Evolutionary conservation across 805 yeast genomes (phyloP).

Genomic region (Saturnispora bothae): DNA sequence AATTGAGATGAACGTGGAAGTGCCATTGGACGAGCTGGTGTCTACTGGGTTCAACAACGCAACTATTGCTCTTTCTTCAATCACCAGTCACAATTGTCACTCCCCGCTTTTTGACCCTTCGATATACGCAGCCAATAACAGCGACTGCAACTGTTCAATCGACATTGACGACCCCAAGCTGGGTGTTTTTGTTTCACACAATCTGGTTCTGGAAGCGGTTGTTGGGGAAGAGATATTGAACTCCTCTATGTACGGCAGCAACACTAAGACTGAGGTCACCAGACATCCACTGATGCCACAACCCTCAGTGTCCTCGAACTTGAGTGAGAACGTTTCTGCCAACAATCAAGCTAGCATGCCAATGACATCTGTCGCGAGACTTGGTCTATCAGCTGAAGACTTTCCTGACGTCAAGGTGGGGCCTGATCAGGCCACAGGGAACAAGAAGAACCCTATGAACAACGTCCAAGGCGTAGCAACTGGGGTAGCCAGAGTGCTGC

Average conservation of each 20-base stretch:
- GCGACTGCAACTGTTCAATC: slow-evolving; percentile 47
- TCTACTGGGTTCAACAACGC: slow-evolving; percentile 35
- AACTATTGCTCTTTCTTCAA: slow-evolving; percentile 20
- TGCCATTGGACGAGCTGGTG: slow-evolving; percentile 47
- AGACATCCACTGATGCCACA: slow-evolving; percentile 3
- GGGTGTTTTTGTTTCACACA: slow-evolving; percentile 70
- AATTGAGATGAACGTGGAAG: slow-evolving; percentile 69
- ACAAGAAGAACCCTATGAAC: slow-evolving; percentile 20
- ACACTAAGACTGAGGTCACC: neutral
- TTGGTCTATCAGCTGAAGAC: slow-evolving; percentile 8
- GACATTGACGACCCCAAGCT: slow-evolving; percentile 73
- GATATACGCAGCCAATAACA: slow-evolving; percentile 23
- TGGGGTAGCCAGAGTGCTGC: slow-evolving; percentile 86
- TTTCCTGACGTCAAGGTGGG: slow-evolving; percentile 23
- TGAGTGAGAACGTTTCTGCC: neutral
- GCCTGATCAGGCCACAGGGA: slow-evolving; percentile 23
- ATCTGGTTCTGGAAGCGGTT: slow-evolving; percentile 75
- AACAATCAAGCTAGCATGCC: neutral
- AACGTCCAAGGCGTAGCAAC: slow-evolving; percentile 62
- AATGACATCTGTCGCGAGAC: neutral
- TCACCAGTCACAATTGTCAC: slow-evolving; percentile 26
- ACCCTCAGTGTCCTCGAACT: slow-evolving; percentile 2
- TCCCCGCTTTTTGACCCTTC: slow-evolving; percentile 22
- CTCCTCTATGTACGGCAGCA: slow-evolving; percentile 13
- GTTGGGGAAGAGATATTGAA: slow-evolving; percentile 82